These are phyloP conservation scores for Hanseniaspora occidentalis DNA, from an alignment of 805 yeast genomes.

Conservation along the genomic window DNA sequence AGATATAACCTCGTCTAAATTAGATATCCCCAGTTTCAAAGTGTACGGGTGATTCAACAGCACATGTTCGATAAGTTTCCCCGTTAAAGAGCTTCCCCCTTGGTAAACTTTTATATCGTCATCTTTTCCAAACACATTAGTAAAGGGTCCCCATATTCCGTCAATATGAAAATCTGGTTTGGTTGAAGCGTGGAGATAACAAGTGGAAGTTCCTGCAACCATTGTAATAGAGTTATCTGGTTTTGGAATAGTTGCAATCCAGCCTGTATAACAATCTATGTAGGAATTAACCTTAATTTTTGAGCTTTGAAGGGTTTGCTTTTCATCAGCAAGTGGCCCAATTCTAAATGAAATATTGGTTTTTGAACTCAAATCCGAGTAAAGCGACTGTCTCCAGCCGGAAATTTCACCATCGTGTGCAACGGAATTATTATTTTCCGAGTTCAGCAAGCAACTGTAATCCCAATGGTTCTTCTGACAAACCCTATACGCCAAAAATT, in stretches of 20 bases:
- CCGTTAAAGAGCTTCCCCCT: conserved; percentile 50
- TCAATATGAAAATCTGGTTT: conserved; percentile 12
- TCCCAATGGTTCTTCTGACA: conserved; percentile 12
- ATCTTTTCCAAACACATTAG: conserved; percentile 20
- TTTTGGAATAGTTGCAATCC: conserved; percentile 28
- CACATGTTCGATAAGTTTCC: conserved; percentile 36
- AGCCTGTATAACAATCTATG: conserved; percentile 49
- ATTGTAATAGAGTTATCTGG: conserved; percentile 26
- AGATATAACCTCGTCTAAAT: background rate
- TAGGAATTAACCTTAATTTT: conserved; percentile 17
- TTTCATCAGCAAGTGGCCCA: conserved; percentile 14
- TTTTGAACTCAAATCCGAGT: no score
- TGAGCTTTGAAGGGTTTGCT: conserved; percentile 1
- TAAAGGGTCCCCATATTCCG: conserved; percentile 55
- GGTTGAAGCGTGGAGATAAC: conserved; percentile 29
- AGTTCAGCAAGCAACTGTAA: conserved; percentile 1
- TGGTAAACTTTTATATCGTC: conserved; percentile 28
- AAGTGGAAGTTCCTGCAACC: conserved; percentile 55
- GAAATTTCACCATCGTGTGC: conserved; percentile 48
- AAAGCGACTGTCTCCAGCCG: conserved; percentile 32
- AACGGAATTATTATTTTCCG: conserved; percentile 14
- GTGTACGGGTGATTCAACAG: conserved; percentile 31
- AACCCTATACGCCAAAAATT: conserved; percentile 26
- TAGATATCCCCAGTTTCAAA: background rate
- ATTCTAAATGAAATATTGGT: conserved; percentile 23